Evolutionary conservation across 176 grass and related monocot species (phyloP), one percentile per base, ranked within the genome.

Genomic region (Zea luxurians): DNA sequence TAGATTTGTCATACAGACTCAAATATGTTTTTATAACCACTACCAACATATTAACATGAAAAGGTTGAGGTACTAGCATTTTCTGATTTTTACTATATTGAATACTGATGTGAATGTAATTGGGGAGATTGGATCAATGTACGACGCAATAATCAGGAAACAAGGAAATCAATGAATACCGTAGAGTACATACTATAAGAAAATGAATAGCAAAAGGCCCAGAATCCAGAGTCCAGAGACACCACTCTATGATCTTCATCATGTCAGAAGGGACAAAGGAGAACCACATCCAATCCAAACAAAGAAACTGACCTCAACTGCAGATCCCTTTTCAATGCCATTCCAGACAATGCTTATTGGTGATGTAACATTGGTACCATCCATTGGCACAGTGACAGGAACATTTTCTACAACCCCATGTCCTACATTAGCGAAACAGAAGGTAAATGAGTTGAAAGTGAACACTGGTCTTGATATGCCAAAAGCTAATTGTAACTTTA

Each of bases 311-410:
- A 99, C 96, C 90, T 99, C 96, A 17, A 99, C 89, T 73, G 67
- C 64, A 63, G 90, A 93, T 73, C 90, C 96, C 66, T 91, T 99
- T 76, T 80, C 80, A 63, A 99, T 92, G 55, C 78, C 86, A 85
- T 82, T 89, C 82, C 83, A 87, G 46, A 79, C 83, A 60, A 88
- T 83, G 77, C 8, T 83, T 68, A 41, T 60, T 50, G 66, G 61
- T 72, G 70, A 34, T 78, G 9, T 50, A 76, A 81, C 83, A 75
- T 77, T 81, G 76, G 42, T 69, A 69, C 70, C 77, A 88, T 86
- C 80, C 45, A 79, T 44, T 11, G 77, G 58, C 40, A 37, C 13
- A 66, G 61, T 37, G 7, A 41, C 46, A 36, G 71, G 76, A 78
- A 63, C 27, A 88, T 89, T 82, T 83, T 83, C 70, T 67, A 71